Evolutionary conservation across 768 basidiomycete genomes (phyloP), one percentile per base, ranked within the genome.

Genomic region (Myochromella boudieri): DNA sequence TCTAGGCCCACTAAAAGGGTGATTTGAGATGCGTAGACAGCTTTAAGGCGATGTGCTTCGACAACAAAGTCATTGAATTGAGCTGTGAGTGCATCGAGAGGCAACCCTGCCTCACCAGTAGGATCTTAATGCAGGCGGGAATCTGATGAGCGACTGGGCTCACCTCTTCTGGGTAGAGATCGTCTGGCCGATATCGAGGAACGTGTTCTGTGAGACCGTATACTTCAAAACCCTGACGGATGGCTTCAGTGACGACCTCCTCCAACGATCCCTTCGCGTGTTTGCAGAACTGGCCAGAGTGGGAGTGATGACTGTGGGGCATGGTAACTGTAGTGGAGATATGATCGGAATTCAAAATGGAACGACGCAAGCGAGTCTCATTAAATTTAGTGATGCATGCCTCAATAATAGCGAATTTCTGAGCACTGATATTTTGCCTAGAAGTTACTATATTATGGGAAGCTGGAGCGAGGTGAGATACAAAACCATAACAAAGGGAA

Each of bases 101-200:
- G 64, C 37, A 87, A 50, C 26, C 72, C 78, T 54, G 71, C 68
- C 91, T 95, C 39, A 38, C 27, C 33, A 34, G 18, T 31, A 45
- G 39, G 37, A 26, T 40, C 44, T 56, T 37, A 34, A 50, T 58
- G 14, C 36, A 40, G 42, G 34, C 36, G 36, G 46, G 25, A 33
- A 22, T 44, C 22, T 17, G 9, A 39, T 1, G 36, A 38, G 37
- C 7, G 38, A 18, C 41, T 28, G 9, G 7, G 55, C 70, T 57
- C 61, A 95, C 94, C 82, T 99, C 97, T 72, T 98, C 97, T 15
- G 95, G 95, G 64, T 97, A 98, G 22, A 98, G 70, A 62, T 99
- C 94, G 26, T 76, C 64, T 1, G 57, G 47, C 47, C 91, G 77
- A 67, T 94, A 95, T 21, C 95, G 82, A 21, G 97, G 95, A 42